phyloP scores from a whole-genome alignment of 2,329 filamentous ascomycete genomes.

The Blastomyces parvus region DNA sequence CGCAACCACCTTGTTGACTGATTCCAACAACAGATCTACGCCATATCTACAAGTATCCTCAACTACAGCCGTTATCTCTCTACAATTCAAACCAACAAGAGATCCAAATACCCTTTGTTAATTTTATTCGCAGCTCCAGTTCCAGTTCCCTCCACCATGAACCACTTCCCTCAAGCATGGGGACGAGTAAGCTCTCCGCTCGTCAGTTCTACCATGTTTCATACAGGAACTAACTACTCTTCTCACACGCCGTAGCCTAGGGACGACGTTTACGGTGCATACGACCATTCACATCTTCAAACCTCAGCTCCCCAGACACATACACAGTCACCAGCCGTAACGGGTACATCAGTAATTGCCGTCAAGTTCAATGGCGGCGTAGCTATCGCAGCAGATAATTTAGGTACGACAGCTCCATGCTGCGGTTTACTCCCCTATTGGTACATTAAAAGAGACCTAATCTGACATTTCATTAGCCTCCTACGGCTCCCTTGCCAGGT shows the following conservation, averaged over 20 bases:
- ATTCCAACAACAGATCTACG: background rate
- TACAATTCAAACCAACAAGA: background rate
- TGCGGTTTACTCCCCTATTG: background rate
- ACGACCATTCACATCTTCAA: conserved; percentile 79
- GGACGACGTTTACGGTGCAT: conserved; percentile 92
- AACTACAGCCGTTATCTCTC: background rate
- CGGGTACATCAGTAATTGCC: conserved; percentile 88
- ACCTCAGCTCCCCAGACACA: conserved; percentile 62
- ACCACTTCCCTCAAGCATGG: conserved; percentile 57
- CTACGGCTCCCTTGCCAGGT: conserved; percentile 92
- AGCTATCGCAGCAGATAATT: conserved; percentile 92
- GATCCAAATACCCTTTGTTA: background rate
- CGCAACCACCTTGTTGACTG: conserved; percentile 13
- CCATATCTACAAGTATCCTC: conserved; percentile 14
- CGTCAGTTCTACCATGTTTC: background rate
- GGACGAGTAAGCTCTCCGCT: conserved; percentile 45
- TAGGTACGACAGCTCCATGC: conserved; percentile 50
- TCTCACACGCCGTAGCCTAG: conserved; percentile 56
- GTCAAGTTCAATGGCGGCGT: conserved; percentile 96
- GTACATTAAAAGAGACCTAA: background rate
- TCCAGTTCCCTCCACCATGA: conserved; percentile 40
- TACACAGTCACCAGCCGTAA: conserved; percentile 88
- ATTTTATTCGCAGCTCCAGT: background rate
- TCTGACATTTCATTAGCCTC: conserved; percentile 53
- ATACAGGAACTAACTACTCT: conserved; percentile 10